Base-by-base conservation (phyloP, 768 basidiomycete species). In the Myochromella boudieri region DNA sequence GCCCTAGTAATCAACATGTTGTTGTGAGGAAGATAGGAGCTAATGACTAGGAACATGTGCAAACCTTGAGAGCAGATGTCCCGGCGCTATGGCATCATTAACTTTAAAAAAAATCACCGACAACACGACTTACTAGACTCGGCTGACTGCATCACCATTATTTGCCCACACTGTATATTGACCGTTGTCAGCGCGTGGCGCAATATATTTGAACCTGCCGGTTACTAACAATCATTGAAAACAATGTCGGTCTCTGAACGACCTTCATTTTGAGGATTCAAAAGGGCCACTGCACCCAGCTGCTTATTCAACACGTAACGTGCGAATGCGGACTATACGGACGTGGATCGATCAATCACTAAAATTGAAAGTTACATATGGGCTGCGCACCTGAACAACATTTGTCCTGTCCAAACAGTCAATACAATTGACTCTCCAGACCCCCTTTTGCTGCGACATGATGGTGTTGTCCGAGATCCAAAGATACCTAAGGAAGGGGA, bases 401-500 rank as follows among this genome's bases (percentile, higher is more conserved):
- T 95, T 97, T 11, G 95, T 97, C 42, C 95, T 74, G 61, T 98
- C 95, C 32, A 97, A 70, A 58, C 94, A 95, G 60, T 98, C 95
- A 36, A 97, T 95, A 62, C 95, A 98, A 59, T 95, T 97, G 18
- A 93, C 80, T 3, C 95, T 81, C 67, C 90, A 97, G 2, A 87
- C 82, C 1, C 91, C 92, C 48, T 81, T 84, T 63, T 98, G 95
- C 58, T 82, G 78, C 5, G 90, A 85, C 63, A 95, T 74, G 10
- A 85, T 71, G 11, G 70, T 70, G 24, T 81, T 70, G 45, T 86
- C 78, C 1, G 87, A 86, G 15, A 87, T 78, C 91, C 92, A 94
- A 48, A 91, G 78, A 61, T 87, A 95, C 24, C 87, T 91, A 48
- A 25, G 22, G 36, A 29, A 32, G 24, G 34, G 38, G n/a, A 37